phyloP scores from a whole-genome alignment of 2,329 filamentous ascomycete genomes.

The Stagonosporopsis vannaccii region DNA sequence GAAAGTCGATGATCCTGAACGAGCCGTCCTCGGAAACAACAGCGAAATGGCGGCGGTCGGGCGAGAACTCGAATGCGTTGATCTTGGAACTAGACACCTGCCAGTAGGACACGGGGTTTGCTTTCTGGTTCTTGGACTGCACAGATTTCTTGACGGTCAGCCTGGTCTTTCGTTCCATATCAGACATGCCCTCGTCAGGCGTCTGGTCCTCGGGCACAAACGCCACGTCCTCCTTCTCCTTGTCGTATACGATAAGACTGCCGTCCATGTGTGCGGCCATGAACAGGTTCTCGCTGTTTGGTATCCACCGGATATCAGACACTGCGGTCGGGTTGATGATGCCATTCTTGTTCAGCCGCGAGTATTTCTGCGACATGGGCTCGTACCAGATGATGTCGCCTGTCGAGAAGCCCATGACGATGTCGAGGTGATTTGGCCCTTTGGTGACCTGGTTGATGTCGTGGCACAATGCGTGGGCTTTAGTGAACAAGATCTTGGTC shows the following conservation, averaged over 20 bases:
- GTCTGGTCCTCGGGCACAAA: constrained; percentile 72
- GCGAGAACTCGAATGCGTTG: constrained; percentile 91
- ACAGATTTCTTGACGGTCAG: constrained; percentile 89
- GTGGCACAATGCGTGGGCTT: constrained; percentile 92
- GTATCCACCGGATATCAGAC: constrained; percentile 89
- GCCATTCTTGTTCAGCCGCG: constrained; percentile 95
- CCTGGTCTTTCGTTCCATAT: constrained; percentile 47
- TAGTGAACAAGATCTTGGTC: constrained; percentile 96
- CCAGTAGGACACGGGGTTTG: constrained; percentile 91
- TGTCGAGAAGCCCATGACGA: constrained; percentile 95
- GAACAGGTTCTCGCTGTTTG: constrained; percentile 91
- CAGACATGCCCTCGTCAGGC: constrained; percentile 36
- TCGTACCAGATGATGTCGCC: constrained; percentile 99
- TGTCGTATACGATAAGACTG: constrained; percentile 91
- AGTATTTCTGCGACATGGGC: constrained; percentile 94
- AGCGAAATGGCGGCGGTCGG: constrained; percentile 84
- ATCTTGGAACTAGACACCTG: constrained; percentile 90
- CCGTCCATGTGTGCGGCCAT: constrained; percentile 93
- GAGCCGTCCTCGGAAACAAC: constrained; percentile 92
- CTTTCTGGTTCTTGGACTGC: constrained; percentile 90
- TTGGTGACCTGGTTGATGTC: constrained; percentile 89
- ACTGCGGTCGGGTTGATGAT: constrained; percentile 87
- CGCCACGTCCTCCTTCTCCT: constrained; percentile 88
- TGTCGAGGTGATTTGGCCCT: constrained; percentile 78
- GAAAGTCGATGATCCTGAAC: constrained; percentile 87